Conservation (phyloP, 2,329 filamentous ascomycete species). For the Colletotrichum graminicola region DNA sequence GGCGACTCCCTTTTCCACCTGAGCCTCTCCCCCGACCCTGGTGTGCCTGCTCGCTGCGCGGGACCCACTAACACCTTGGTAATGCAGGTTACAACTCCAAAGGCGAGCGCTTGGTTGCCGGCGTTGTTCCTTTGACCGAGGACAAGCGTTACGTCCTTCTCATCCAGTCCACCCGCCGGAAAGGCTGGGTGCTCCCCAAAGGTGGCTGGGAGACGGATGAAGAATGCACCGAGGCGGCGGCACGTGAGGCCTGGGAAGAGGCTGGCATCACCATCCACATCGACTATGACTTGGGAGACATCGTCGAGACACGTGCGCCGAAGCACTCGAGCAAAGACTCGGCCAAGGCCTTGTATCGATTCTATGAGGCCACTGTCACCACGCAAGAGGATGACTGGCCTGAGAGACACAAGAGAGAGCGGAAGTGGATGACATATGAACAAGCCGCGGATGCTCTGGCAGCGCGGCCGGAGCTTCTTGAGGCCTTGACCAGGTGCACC, state of each 20-base stretch:
- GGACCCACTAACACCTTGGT: conserved; percentile 54
- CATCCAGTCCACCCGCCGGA: conserved; percentile 91
- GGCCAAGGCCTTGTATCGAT: conserved; percentile 77
- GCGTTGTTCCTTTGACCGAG: conserved; percentile 87
- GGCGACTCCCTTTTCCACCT: conserved; percentile 23
- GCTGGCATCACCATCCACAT: conserved; percentile 90
- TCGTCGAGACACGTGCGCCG: conserved; percentile 85
- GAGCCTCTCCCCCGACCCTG: conserved; percentile 37
- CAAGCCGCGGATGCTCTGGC: conserved; percentile 84
- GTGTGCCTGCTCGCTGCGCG: conserved; percentile 42
- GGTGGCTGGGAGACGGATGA: conserved; percentile 98
- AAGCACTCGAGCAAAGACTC: conserved; percentile 76
- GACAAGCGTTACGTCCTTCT: conserved; percentile 92
- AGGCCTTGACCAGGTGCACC: conserved; percentile 86
- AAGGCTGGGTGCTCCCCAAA: conserved; percentile 97
- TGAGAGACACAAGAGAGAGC: conserved; percentile 89
- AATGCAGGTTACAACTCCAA: conserved; percentile 86
- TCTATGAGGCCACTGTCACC: conserved; percentile 89
- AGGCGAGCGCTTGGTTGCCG: conserved; percentile 94
- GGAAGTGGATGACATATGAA: conserved; percentile 88
- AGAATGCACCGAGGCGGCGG: conserved; percentile 81
- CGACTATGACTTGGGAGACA: conserved; percentile 86
- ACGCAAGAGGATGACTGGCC: conserved; percentile 91
- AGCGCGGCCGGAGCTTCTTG: conserved; percentile 85
- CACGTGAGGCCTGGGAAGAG: conserved; percentile 97